Evolutionary conservation across 306 rosid species (phyloP).

Genomic region (Citrullus amarus): DNA sequence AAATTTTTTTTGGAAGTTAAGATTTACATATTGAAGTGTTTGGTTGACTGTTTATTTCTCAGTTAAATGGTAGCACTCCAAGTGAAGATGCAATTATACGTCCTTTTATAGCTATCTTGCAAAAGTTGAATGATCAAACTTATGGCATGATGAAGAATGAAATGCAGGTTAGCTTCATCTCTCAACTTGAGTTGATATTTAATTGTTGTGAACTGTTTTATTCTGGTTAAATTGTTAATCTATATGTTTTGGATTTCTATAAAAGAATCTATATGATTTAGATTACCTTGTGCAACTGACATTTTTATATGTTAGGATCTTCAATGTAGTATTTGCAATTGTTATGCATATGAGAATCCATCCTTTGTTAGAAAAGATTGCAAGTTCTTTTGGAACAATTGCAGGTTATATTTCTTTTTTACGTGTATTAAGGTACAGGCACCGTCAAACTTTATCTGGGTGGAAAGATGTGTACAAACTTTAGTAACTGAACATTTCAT

Average conservation of each 20-base stretch:
- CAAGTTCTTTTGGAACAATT: not conserved
- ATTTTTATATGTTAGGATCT: not conserved
- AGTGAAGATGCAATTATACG: slow-evolving; percentile 47
- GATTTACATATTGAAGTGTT: slow-evolving; percentile 12
- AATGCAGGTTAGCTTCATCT: slow-evolving; percentile 46
- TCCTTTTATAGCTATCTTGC: slow-evolving; percentile 66
- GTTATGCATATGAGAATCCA: not conserved
- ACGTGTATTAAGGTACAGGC: not conserved
- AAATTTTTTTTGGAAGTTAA: not conserved
- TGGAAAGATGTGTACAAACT: not conserved
- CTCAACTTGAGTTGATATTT: not conserved
- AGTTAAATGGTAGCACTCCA: slow-evolving; percentile 45
- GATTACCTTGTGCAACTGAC: not conserved
- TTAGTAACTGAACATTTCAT: not conserved
- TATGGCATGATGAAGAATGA: slow-evolving; percentile 37
- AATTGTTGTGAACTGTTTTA: not conserved
- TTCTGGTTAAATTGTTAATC: not conserved
- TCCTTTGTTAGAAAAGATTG: not conserved
- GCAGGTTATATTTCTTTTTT: not conserved
- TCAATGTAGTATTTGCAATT: not conserved
- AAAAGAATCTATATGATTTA: not conserved
- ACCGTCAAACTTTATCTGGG: not conserved
- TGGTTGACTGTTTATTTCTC: slow-evolving; percentile 11
- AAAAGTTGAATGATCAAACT: slow-evolving; percentile 44
- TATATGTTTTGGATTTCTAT: no score